Evolutionary conservation across 331 rosid species (phyloP), one percentile per base, ranked within the genome.

Genomic region (Saraca asoca): DNA sequence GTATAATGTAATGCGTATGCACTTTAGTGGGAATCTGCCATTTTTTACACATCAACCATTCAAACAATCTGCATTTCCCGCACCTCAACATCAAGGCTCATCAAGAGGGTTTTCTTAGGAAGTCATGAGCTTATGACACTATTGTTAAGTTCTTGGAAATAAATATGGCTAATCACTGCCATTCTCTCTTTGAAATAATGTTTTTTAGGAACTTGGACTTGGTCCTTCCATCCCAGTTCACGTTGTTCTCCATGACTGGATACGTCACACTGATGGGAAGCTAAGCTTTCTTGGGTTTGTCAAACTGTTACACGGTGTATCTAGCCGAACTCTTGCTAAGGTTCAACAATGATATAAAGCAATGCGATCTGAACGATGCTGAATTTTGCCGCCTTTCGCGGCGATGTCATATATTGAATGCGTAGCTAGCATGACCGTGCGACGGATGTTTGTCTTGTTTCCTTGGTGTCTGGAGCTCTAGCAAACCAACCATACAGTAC

Each of bases 181-280:
- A 39, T 69, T 7, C 31, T 64, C 54, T 72, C 13, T 62, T 56
- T 7, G 16, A 44, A 79, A 41, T 17, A 51, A 49, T 66, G 71
- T 77, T 3, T 24, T 58, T 55, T 79, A 90, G 99, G 97, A 94
- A 82, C 97, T 90, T 39, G 97, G 97, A 51, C 99, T 94, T 19
- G 97, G 99, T 29, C 99, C 99, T n/a, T 87, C 96, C 13, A 94
- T 94, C 69, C 99, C 99, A 0, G 85, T 94, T 69, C 99, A 94
- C 16, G 96, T 84, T 12, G 97, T 94, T 77, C 96, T 94, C 24
- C 97, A 84, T 43, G 99, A 94, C 77, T 94, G 99, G 99, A 90
- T 94, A 68, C 82, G 95, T 68, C 99, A 94, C 92, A 90, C 96
- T 0, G 99, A 94, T 70, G 99, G 99, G 80, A 90, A 94, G 75